Evolutionary conservation across 192 early-diverging fungal genomes (phyloP), one percentile per base, ranked within the genome.

Genomic region (Dissophora globulifera): DNA sequence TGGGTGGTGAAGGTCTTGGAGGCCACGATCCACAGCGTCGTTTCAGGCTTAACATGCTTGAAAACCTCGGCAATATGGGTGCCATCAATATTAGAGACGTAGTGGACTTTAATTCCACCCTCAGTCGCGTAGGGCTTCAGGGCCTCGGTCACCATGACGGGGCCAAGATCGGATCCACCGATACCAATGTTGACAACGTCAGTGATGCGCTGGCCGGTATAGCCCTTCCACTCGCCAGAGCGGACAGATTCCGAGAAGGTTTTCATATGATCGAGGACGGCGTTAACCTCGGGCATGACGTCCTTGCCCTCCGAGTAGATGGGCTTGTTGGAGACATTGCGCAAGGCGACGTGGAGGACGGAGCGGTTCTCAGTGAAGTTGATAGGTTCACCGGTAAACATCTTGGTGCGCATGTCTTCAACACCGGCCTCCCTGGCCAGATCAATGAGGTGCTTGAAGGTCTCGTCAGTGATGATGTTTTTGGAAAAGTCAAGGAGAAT

Each of bases 1-100:
- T 98, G 97, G 45, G 97, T 99, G 20, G 97, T 99, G 54, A 98
- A 99, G 17, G 97, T 99, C 90, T 99, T 99, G 54, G 91, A 93
- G 29, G 97, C 97, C 59, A 99, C 85, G 62, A 99, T 98, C 80
- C 98, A 99, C 62, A 99, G 78, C 7, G 93, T 87, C 12, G 93
- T 93, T 57, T 95, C 95, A 23, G 95, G 91, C 72, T 96, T 80
- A 55, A 95, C 82, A 20, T 79, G 67, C 86, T 96, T 96, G 67
- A 98, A 82, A 0, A 89, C 90, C 84, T 99, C 97, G 22, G 95
- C 95, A 56, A 99, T 85, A 64, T 99, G 95, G 19, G 97, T 99
- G 55, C 97, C 97, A 63, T 99, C 97, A 71, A 99, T 94, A 82
- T 99, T 99, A 61, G 92, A 93, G 38, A 99, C 96, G 90, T 95